Base-by-base conservation (phyloP, 345 rosid species). In the Rhizophora apiculata region DNA sequence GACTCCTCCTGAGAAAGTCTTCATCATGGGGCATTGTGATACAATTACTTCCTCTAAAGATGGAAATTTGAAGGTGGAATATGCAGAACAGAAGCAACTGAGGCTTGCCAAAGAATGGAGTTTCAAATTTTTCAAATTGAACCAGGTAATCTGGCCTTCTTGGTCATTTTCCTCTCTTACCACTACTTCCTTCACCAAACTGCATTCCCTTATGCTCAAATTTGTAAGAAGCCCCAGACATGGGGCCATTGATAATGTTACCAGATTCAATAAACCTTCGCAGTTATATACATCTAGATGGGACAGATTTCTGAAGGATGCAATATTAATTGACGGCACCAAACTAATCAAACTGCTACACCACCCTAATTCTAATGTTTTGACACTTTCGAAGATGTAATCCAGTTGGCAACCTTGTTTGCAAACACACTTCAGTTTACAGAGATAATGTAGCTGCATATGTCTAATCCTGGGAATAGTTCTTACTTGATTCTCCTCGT, bases 1-100 rank as follows among this genome's bases (percentile, higher is more conserved):
- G 6, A 13, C 72, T 61, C 76, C 80, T 37, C 57, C 13, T 32
- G 69, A 72, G 61, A 76, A 76, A 48, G 21, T 1, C 16, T 16
- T 62, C 61, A 76, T 67, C n/a, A 49, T 20, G 4, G 65, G 69
- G 67, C 76, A 71, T 4, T 56, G 43, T 26, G n/a, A 16, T n/a
- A 76, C 60, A 55, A 61, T 34, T 32, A 71, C 62, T 21, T 66
- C 63, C 63, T 48, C 22, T 62, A 76, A 49, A 19, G n/a, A 51
- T 18, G 66, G 72, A 51, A 76, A 71, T 8, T 56, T 60, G 32
- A 76, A 62, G 39, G 3, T 22, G 29, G 18, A 9, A 18, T 64
- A 3, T 29, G 26, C 57, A 2, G 56, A 29, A 56, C 21, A 64
- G 57, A 64, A 64, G 57, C 58, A 48, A 6, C 39, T 26, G 24